Evolutionary conservation across 2,329 filamentous ascomycete species (phyloP).

Genomic region (Lecanicillium sp.): DNA sequence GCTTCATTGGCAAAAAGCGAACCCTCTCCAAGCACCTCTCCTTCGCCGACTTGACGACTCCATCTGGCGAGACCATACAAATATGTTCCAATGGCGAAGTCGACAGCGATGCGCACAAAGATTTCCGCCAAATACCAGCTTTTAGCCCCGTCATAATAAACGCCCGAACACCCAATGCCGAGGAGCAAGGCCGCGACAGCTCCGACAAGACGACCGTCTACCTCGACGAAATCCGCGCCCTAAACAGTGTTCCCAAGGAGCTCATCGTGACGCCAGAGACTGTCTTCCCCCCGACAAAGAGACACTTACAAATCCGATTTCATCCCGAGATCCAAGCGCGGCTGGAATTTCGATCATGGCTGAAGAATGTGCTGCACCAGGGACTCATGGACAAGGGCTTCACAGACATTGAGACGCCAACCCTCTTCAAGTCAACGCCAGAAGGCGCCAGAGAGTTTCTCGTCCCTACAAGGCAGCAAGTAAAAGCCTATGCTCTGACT

Average conservation of each 20-base stretch:
- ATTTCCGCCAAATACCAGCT: conserved; percentile 40
- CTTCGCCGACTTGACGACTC: conserved; percentile 55
- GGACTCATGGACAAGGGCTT: conserved; percentile 55
- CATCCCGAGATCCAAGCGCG: conserved; percentile 60
- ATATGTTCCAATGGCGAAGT: conserved; percentile 35
- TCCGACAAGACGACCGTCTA: conserved; percentile 48
- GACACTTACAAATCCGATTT: conserved; percentile 81
- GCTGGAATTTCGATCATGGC: conserved; percentile 61
- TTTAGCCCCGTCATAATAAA: conserved; percentile 48
- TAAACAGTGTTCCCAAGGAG: conserved; percentile 44
- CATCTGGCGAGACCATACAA: conserved; percentile 37
- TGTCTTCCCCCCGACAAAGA: conserved; percentile 65
- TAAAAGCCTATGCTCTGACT: conserved; percentile 80
- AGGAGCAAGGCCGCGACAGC: conserved; percentile 19
- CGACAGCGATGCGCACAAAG: conserved; percentile 31
- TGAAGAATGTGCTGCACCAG: conserved; percentile 47
- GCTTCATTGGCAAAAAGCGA: conserved; percentile 64
- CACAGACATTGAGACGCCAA: conserved; percentile 80
- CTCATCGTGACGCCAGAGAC: conserved; percentile 71
- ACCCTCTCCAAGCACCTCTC: conserved; percentile 63
- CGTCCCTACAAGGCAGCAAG: conserved; percentile 73
- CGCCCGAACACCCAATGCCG: conserved; percentile 27
- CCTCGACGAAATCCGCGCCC: conserved; percentile 49
- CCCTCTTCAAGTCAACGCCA: conserved; percentile 95
- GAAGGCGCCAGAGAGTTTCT: conserved; percentile 94